Conservation (phyloP, 768 basidiomycete species). For the Kwoniella mangroviensis region DNA sequence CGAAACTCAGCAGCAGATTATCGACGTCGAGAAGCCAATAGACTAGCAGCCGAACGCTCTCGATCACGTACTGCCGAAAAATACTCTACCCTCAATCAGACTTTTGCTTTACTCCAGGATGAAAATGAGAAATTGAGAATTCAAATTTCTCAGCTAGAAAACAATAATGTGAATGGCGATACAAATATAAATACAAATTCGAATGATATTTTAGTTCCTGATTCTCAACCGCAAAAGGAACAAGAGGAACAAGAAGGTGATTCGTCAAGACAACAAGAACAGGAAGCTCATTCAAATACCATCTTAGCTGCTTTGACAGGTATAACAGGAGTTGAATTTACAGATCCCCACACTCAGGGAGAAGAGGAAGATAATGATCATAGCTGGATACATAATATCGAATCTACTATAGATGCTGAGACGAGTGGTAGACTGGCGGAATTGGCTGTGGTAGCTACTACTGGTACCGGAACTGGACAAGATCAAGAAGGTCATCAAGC, state of each 20-base stretch:
- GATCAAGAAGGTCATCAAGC: neutral
- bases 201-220: neutral
- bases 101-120: conserved; percentile 33
- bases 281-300: conserved; percentile 42
- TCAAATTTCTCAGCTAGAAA: conserved; percentile 34
- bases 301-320: conserved; percentile 47
- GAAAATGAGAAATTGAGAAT: conserved; percentile 47
- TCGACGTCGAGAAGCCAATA: conserved; percentile 54
- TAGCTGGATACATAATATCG: conserved; percentile 44
- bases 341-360: neutral
- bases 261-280: conserved; percentile 16
- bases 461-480: conserved; percentile 15
- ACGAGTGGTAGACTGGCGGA: conserved; percentile 43
- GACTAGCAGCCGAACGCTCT: conserved; percentile 54
- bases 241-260: conserved; percentile 2
- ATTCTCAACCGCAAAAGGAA: neutral
- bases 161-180: neutral
- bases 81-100: conserved; percentile 35
- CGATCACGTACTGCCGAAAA: conserved; percentile 43
- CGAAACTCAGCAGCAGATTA: conserved; percentile 43
- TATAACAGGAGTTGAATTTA: conserved; percentile 29
- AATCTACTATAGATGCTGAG: conserved; percentile 38
- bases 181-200: neutral
- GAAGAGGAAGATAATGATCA: conserved; percentile 30
- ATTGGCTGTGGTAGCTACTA: conserved; percentile 44